Evolutionary conservation across 2,329 filamentous ascomycete species (phyloP).

Genomic region (Tolypocladium pustulatum): DNA sequence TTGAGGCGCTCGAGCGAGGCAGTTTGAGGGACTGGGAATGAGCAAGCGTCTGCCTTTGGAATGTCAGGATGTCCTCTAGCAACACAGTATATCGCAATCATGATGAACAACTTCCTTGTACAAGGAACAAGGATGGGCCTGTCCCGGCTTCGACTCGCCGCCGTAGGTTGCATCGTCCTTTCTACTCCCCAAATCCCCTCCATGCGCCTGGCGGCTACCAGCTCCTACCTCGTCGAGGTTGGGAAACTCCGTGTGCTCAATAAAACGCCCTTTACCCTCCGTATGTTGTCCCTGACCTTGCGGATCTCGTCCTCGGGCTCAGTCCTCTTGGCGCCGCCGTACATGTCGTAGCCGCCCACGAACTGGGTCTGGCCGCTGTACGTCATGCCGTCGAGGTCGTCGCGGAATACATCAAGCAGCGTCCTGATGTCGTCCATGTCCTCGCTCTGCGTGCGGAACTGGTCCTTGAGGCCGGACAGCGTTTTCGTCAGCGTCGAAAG

Average conservation of each 20-base stretch:
- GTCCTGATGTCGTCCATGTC: conserved; percentile 40
- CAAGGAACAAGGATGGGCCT: neutral
- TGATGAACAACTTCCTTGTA: neutral
- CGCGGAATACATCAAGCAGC: conserved; percentile 46
- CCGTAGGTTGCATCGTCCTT: neutral
- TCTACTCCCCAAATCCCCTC: too few relatives aligned
- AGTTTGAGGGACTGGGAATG: neutral
- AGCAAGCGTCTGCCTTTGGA: neutral
- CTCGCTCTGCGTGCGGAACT: conserved; percentile 33
- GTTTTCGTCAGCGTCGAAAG: conserved; percentile 31
- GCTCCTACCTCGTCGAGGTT: conserved; percentile 20
- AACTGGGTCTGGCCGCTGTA: conserved; percentile 30
- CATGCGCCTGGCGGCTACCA: too few relatives aligned
- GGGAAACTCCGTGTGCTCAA: conserved; percentile 67
- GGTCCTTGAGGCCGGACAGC: conserved; percentile 31
- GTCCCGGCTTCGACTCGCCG: neutral
- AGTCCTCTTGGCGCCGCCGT: conserved; percentile 30
- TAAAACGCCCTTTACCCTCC: conserved; percentile 69
- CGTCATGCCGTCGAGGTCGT: conserved; percentile 54
- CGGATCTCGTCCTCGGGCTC: conserved; percentile 62
- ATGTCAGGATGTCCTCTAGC: neutral
- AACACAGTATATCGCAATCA: neutral
- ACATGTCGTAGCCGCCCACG: conserved; percentile 27
- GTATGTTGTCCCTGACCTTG: conserved; percentile 62
- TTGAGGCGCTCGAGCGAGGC: neutral